Evolutionary conservation across 192 early-diverging fungal species (phyloP), one percentile per base, ranked within the genome.

Genomic region (Backusella psychrophila): DNA sequence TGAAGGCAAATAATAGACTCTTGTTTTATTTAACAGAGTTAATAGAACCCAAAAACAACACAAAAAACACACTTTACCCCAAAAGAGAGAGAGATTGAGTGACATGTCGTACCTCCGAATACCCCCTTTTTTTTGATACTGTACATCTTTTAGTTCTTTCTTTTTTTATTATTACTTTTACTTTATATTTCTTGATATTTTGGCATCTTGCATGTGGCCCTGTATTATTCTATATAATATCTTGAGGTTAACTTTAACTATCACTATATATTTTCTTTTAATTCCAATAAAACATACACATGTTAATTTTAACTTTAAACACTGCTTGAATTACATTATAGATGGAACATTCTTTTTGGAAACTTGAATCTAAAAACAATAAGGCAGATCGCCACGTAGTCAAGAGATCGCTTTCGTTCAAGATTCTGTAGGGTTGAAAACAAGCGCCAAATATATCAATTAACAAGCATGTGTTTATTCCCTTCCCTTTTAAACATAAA

Each of bases 251-350:
- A 63, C 11, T 63, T 63, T 63, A 63, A 14, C 26, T 63, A 63
- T 23, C 56, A 63, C n/a, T 63, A 29, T 63, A 26, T 56, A 56
- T 21, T 63, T 63, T 14, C 11, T 63, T 29, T 63, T 63, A 63
- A 29, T 63, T 9, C 3, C 21, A 63, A 29, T 63, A 63, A 63
- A 63, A 63, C 26, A 1, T 29, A 67, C 31, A 29, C 31, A 1
- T n/a, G 66, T 68, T 68, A 68, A 68, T 21, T 23, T 39, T 69
- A 36, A 69, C n/a, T 41, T 69, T 35, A 3, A n/a, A 68, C n/a
- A 35, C 17, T 39, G 9, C 38, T 6, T 44, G 42, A 17, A 4
- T 17, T 44, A 4, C 14, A 17, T 44, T 15, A 17, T 19, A 44
- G 15, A 17, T 17, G 15, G 15, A 44, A 17, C 42, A 44, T 44